phyloP scores from a whole-genome alignment of 208 protist species.

The Tetramitus jugosus region DNA sequence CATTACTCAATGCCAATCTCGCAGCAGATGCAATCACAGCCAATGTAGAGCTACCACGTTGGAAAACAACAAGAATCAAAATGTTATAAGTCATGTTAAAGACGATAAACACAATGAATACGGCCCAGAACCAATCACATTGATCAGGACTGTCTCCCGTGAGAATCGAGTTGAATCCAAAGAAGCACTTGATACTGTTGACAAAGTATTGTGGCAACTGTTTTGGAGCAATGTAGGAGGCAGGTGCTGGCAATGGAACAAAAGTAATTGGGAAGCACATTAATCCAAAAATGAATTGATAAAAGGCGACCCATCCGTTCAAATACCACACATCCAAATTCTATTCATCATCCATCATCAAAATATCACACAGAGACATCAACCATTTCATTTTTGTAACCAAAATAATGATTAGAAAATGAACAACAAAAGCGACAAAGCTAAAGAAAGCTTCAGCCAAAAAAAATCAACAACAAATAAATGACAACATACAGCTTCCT shows the following conservation, averaged over 20 bases:
- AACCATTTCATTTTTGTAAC: no score
- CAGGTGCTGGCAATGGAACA: not conserved
- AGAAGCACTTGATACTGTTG: slow-evolving; percentile 12
- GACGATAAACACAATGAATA: slow-evolving; percentile 10
- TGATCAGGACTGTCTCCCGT: not conserved
- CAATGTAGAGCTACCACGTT: slow-evolving; percentile 4
- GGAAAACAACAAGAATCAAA: slow-evolving; percentile 12
- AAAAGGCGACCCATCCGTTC: slow-evolving; percentile 12
- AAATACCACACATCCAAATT: slow-evolving; percentile 4
- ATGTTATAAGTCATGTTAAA: slow-evolving; percentile 25
- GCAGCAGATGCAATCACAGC: slow-evolving; percentile 8
- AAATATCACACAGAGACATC: no score
- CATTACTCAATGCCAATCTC: not conserved
- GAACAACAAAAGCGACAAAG: no score
- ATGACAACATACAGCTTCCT: slow-evolving; percentile 1
- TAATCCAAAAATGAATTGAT: slow-evolving; percentile 21
- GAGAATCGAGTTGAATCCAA: not conserved
- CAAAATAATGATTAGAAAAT: no score
- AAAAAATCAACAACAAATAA: no score
- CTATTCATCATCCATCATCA: not conserved
- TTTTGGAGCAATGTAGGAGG: not conserved
- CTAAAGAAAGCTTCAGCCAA: no score
- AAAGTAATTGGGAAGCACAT: slow-evolving; percentile 1
- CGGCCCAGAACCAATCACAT: slow-evolving; percentile 3
- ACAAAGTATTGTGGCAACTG: not conserved